phyloP scores from a whole-genome alignment of 495 filamentous ascomycete genomes.

The Staphylotrichum tortipilum region DNA sequence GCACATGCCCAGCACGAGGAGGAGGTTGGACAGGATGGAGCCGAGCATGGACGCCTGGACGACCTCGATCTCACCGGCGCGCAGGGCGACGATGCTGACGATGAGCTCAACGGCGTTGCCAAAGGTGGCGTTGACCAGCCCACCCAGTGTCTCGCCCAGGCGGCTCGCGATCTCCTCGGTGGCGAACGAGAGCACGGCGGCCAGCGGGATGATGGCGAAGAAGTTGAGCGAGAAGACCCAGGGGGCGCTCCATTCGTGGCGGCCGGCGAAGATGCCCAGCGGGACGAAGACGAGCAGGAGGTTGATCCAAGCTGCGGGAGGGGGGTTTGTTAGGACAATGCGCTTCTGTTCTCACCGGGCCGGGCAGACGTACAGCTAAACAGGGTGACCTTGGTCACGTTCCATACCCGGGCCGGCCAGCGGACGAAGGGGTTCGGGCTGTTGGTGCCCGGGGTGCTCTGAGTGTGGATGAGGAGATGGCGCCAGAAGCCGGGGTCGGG shows the following conservation, averaged over 20 bases:
- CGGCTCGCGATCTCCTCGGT: conserved; percentile 83
- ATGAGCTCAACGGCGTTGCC: conserved; percentile 98
- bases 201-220: conserved; percentile 88
- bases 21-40: conserved; percentile 89
- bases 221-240: conserved; percentile 86
- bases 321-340: conserved; percentile 5
- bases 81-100: conserved; percentile 88
- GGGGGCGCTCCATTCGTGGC: conserved; percentile 61
- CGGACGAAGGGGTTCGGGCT: conserved; percentile 45
- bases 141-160: conserved; percentile 83
- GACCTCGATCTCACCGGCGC: conserved; percentile 79
- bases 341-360: not conserved
- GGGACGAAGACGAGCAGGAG: conserved; percentile 84
- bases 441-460: conserved; percentile 38
- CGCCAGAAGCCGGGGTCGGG: conserved; percentile 14
- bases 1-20: conserved; percentile 93
- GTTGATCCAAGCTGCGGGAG: conserved; percentile 61
- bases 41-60: conserved; percentile 98
- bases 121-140: conserved; percentile 90
- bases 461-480: conserved; percentile 38
- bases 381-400: conserved; percentile 45
- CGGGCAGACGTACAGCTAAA: conserved; percentile 45
- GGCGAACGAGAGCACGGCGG: conserved; percentile 86
- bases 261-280: conserved; percentile 72
- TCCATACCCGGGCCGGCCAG: conserved; percentile 46